phyloP scores from a whole-genome alignment of 1,139 yeast species.

The Kurtzmaniella quercitrusa region DNA sequence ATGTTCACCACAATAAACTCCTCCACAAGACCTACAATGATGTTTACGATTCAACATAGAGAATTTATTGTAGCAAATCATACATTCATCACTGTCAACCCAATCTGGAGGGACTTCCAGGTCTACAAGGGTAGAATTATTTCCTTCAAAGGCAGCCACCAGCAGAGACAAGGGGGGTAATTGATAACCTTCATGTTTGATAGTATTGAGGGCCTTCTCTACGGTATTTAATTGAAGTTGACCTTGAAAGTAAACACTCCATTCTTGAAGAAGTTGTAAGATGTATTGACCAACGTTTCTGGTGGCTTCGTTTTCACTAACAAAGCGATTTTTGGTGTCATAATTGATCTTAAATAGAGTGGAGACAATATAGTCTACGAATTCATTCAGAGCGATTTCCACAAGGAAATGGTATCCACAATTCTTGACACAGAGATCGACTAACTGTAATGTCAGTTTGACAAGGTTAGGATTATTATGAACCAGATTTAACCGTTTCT shows the following conservation, averaged over 20 bases:
- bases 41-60: constrained; percentile 86
- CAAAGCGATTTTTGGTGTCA: constrained; percentile 26
- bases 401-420: constrained; percentile 83
- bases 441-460: constrained; percentile 66
- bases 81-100: constrained; percentile 93
- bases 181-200: constrained; percentile 65
- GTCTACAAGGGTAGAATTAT: constrained; percentile 51
- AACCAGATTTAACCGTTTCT: constrained; percentile 62
- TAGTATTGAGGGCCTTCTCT: constrained; percentile 53
- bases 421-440: constrained; percentile 87
- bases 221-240: constrained; percentile 68
- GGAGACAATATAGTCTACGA: constrained; percentile 67
- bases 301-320: constrained; percentile 39
- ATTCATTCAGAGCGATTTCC: constrained; percentile 82
- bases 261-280: constrained; percentile 64
- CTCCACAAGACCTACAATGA: constrained; percentile 97
- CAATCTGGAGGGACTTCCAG: constrained; percentile 96
- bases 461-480: constrained; percentile 73
- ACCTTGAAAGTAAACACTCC: constrained; percentile 72
- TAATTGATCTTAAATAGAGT: constrained; percentile 36
- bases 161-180: neutral
- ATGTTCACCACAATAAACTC: constrained; percentile 83
- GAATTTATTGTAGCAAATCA: constrained; percentile 84
- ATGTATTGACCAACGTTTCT: constrained; percentile 56
- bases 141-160: neutral